Evolutionary conservation across 2,329 filamentous ascomycete genomes (phyloP).

Genomic region (Colletotrichum melonis): DNA sequence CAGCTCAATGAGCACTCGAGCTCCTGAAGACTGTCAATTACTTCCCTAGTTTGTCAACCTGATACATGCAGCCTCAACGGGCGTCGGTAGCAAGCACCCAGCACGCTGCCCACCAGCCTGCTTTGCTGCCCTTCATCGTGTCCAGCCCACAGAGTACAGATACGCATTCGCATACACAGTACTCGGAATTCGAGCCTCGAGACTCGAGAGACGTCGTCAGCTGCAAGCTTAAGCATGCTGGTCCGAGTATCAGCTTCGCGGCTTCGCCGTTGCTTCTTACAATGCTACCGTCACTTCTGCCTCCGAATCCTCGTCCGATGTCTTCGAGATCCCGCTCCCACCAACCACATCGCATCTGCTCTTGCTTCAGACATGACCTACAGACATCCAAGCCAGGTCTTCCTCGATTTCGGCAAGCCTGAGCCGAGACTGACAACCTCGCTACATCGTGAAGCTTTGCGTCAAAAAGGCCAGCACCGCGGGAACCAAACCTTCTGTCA

Average conservation of each 20-base stretch:
- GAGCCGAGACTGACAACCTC: slow-evolving; percentile 17
- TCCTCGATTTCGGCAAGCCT: slow-evolving; percentile 9
- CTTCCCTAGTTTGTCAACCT: background rate
- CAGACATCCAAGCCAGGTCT: background rate
- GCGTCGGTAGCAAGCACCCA: background rate
- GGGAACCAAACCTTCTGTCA: slow-evolving; percentile 7
- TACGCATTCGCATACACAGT: background rate
- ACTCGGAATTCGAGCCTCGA: too few species aligned
- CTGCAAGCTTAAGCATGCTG: background rate
- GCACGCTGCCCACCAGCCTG: background rate
- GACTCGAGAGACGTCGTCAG: background rate
- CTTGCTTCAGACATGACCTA: background rate
- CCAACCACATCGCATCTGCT: background rate
- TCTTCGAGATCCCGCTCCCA: background rate
- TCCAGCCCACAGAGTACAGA: background rate
- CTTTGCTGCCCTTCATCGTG: background rate
- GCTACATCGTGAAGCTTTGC: background rate
- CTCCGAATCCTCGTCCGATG: background rate
- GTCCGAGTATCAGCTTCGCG: background rate
- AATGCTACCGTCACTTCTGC: background rate
- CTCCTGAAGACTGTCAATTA: background rate
- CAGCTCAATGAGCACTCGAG: background rate
- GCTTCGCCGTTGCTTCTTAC: background rate
- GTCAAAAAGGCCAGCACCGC: background rate
- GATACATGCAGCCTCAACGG: background rate